Percentiles rank a stretch among this genome's conserved stretches.
phyloP scores from a whole-genome alignment of 495 filamentous ascomycete species.

The Amniculicola lignicola region DNA sequence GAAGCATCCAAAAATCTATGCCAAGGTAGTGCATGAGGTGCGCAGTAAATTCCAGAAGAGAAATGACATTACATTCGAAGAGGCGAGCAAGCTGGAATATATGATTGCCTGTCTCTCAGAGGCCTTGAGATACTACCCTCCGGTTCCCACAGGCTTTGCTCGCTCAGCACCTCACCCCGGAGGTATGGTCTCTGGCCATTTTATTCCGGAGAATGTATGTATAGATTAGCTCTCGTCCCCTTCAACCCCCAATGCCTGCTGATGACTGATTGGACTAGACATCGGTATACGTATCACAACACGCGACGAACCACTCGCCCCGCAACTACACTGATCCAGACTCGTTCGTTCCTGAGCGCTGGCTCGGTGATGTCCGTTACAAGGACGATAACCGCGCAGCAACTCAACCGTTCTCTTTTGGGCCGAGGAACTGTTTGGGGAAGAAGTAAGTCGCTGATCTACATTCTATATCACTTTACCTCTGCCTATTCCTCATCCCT shows the following conservation, averaged over 20 bases:
- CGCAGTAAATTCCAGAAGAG: conserved; percentile 43
- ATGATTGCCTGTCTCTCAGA: conserved; percentile 34
- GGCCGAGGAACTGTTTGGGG: conserved; percentile 34
- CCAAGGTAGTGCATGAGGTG: conserved; percentile 46
- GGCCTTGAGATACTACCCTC: conserved; percentile 34
- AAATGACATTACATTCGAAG: conserved; percentile 48
- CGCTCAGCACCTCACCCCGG: conserved; percentile 32
- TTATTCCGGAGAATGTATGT: conserved; percentile 40
- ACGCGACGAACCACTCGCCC: conserved; percentile 41
- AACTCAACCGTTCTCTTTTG: conserved; percentile 34
- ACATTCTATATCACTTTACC: not conserved
- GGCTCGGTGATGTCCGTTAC: conserved; percentile 38
- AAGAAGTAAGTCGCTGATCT: conserved; percentile 38
- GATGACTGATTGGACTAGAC: too few species aligned
- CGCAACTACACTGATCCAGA: conserved; percentile 45
- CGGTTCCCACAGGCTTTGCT: conserved; percentile 32
- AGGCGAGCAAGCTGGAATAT: conserved; percentile 37
- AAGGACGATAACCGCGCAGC: conserved; percentile 29
- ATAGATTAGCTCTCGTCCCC: not conserved
- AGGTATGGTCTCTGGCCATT: conserved; percentile 27
- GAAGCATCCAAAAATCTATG: conserved; percentile 42
- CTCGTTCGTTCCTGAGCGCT: conserved; percentile 49
- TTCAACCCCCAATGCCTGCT: not conserved
- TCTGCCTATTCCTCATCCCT: conserved; percentile 10
- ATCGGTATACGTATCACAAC: conserved; percentile 44